phyloP scores from a whole-genome alignment of 2,329 filamentous ascomycete species.

The Cyphellophora europaea region DNA sequence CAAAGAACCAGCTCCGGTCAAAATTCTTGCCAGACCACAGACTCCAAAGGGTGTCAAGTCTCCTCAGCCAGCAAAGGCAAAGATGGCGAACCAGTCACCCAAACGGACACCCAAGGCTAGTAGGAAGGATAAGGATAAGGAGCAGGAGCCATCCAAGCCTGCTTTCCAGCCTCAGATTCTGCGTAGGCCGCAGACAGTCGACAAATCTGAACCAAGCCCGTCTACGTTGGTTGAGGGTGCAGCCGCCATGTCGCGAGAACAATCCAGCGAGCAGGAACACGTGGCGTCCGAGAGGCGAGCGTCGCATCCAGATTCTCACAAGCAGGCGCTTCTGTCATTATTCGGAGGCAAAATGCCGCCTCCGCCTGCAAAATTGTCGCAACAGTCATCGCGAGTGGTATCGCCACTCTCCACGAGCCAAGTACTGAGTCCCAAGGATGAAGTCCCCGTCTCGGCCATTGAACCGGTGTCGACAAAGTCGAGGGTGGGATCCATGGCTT shows the following conservation, averaged over 20 bases:
- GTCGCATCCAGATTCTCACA: no score
- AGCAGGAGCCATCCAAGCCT: conserved; percentile 24
- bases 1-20: conserved; percentile 17
- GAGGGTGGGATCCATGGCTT: conserved; percentile 16
- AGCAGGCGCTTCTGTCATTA: conserved; percentile 48
- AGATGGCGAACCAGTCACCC: conserved; percentile 3
- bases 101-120: conserved; percentile 15
- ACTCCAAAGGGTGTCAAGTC: conserved; percentile 9
- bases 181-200: conserved; percentile 36
- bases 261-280: conserved; percentile 1
- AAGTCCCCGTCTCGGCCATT: conserved; percentile 13
- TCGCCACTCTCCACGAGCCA: conserved; percentile 14
- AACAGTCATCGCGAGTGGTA: conserved; percentile 9
- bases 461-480: conserved; percentile 19
- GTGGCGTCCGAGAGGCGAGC: no score
- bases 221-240: conserved; percentile 2
- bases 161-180: conserved; percentile 45
- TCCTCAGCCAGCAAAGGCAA: conserved; percentile 8
- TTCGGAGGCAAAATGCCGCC: no score
- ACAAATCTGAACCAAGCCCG: conserved; percentile 9
- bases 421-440: conserved; percentile 12
- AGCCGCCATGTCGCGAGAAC: conserved; percentile 1
- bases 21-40: conserved; percentile 19
- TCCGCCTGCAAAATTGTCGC: conserved; percentile 4
- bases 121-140: conserved; percentile 19